Evolutionary conservation across 768 basidiomycete genomes (phyloP), one percentile per base, ranked within the genome.

Genomic region (Dictyophora rubrovolvata): DNA sequence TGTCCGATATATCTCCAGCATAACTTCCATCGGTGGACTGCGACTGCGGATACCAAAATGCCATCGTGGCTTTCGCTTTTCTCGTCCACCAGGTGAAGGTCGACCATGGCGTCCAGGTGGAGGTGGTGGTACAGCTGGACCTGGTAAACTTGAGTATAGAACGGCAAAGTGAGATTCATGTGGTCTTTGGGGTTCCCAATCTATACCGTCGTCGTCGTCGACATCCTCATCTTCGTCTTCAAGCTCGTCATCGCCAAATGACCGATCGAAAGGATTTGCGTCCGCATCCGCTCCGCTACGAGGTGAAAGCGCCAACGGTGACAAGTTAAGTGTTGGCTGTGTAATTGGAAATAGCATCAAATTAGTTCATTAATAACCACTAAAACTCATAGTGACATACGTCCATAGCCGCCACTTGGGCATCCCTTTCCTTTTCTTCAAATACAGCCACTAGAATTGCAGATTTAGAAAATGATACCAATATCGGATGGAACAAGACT

Each of bases 21-120:
- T 97, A 21, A 99, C 95, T 71, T 99, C 95, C 90, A 97, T 95
- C 20, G 95, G 95, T 35, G 93, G 91, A 60, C 85, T 87, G 60
- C 93, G 79, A 64, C 90, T 93, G 35, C 95, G 80, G 48, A 99
- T 98, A 8, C 95, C 95, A 67, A 97, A 99, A 69, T 99, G 95
- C 95, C 95, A 98, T 63, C 92, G 87, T 17, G 88, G 88, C 61
- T 87, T 83, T 68, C 85, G 87, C 74, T 84, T 83, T 65, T 79
- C 78, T 66, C 83, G 82, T 20, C 66, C 64, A n/a, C 42, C 42
- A 55, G 71, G 69, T 48, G 77, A 76, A 48, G 80, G 67, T 12
- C 63, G n/a, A 68, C 68, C 67, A 67, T 65, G 77, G 78, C 33
- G 79, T 71, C 34, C 76, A 83, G 42, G 80, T 79, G 17, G 79